Base-by-base conservation (phyloP, 2,329 filamentous ascomycete genomes). In the Colletotrichum lentis region DNA sequence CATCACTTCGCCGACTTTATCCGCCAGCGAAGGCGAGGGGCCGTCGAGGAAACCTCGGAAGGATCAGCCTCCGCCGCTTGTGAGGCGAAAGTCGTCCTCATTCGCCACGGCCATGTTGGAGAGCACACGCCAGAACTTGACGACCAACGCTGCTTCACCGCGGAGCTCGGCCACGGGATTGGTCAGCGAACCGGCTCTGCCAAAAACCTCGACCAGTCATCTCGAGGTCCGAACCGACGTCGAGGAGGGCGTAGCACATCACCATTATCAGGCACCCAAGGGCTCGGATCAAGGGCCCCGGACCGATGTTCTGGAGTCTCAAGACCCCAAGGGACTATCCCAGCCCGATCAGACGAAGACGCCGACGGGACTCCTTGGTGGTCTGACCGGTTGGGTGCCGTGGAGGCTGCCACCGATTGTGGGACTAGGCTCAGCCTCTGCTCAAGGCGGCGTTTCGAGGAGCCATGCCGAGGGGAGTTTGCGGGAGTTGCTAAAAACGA, bases 391-490 rank as follows among this genome's bases (percentile, higher is more conserved):
- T 24, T 85, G 83, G 82, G 79, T 85, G 7, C 80, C 80, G 0
- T 85, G 83, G 83, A 78, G 71, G 59, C 67, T 80, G 20, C 73
- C 74, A 1, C 76, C 73, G 70, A 70, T 63, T 24, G 71, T 70
- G 49, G 70, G 72, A 8, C 31, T 72, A 35, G 67, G 71, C 3
- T 62, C 67, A 5, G 61, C 73, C 18, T 64, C 71, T 60, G 64
- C 70, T 47, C 66, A 73, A 69, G 63, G 73, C 62, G 58, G 59
- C 46, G 72, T 75, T 72, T 72, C 76, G 50, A 73, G 76, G 60
- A 81, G 83, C 68, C 81, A 85, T 72, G 87, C 87, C 1, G 86
- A 88, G 74, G 85, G 85, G 1, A 88, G 83, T 62, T 77, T 89
- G 24, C 80, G 85, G 62, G 81, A 86, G 49, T 74, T 89, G 20